phyloP scores from a whole-genome alignment of 1,139 yeast genomes.

The Pneumocystis carinii region DNA sequence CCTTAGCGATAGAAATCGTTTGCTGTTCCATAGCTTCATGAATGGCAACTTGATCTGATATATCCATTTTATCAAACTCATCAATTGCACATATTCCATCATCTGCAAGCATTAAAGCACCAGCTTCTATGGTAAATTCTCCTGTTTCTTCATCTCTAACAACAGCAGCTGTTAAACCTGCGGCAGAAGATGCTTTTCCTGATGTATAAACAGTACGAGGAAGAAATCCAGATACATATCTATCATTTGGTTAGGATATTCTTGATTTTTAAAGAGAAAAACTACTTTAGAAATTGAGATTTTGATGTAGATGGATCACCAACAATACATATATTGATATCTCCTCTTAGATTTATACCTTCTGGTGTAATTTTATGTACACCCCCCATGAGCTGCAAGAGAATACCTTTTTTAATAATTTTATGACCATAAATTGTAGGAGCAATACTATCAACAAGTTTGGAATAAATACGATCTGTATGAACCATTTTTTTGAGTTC shows the following conservation, averaged over 20 bases:
- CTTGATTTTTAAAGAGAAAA: not conserved
- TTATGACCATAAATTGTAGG: slow-evolving; percentile 98
- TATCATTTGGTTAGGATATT: not conserved
- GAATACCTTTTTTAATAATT: slow-evolving; percentile 77
- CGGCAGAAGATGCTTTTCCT: slow-evolving; percentile 97
- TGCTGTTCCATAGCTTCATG: slow-evolving; percentile 99
- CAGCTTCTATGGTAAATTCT: slow-evolving; percentile 95
- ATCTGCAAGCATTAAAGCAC: slow-evolving; percentile 96
- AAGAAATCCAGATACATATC: slow-evolving; percentile 72
- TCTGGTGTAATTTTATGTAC: slow-evolving; percentile 90
- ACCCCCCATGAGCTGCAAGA: slow-evolving; percentile 83
- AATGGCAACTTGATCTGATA: slow-evolving; percentile 91
- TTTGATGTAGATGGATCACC: slow-evolving; percentile 98
- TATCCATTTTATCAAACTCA: slow-evolving; percentile 96
- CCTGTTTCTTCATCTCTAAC: slow-evolving; percentile 96
- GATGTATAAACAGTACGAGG: slow-evolving; percentile 95
- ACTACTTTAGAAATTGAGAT: slow-evolving; percentile 69
- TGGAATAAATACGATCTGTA: slow-evolving; percentile 71
- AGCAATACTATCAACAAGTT: slow-evolving; percentile 76
- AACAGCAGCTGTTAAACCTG: slow-evolving; percentile 97
- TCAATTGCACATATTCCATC: slow-evolving; percentile 98
- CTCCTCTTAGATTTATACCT: slow-evolving; percentile 93
- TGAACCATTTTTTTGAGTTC: slow-evolving; percentile 86
- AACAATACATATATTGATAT: slow-evolving; percentile 87
- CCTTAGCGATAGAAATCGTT: slow-evolving; percentile 93